A percentile compares a stretch with the other conserved stretches of the same genome.
These are phyloP conservation scores for Mycena leptocephala DNA, from an alignment of 768 basidiomycete genomes.

Conservation along the genomic window DNA sequence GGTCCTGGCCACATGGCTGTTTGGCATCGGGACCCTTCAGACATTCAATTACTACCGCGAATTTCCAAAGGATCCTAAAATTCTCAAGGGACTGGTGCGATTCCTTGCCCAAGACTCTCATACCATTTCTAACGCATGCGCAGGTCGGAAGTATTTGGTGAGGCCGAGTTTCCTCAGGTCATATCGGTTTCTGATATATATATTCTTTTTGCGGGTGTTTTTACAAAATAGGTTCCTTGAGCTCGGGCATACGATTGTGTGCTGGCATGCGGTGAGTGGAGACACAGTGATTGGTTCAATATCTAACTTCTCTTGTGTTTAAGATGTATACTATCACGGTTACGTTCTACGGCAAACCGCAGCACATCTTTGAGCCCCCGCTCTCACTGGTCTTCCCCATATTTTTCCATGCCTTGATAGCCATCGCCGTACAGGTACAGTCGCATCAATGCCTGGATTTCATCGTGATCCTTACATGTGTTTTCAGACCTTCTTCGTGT, in stretches of 20 bases:
- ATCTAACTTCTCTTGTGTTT: not conserved
- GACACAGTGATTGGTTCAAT: not conserved
- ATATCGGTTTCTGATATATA: not conserved
- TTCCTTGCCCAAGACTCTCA: not conserved
- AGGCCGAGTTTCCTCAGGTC: not conserved
- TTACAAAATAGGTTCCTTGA: not conserved
- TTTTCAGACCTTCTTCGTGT: not conserved
- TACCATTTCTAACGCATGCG: not conserved
- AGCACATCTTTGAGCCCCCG: not conserved
- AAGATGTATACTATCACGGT: not conserved
- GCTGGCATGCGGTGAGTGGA: not conserved
- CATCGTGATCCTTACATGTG: not conserved
- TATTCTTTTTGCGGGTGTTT: no score
- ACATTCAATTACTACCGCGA: constrained; percentile 6
- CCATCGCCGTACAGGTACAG: not conserved
- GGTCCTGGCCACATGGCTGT: not conserved
- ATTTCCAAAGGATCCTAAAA: not conserved
- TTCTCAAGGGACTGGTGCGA: not conserved
- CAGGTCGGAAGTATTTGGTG: not conserved
- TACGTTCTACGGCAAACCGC: not conserved
- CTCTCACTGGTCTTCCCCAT: not conserved
- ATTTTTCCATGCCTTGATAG: not conserved
- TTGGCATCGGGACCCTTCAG: not conserved
- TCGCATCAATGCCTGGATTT: not conserved
- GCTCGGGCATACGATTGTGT: not conserved